Percentiles rank a stretch among this genome's conserved stretches.
phyloP scores from a whole-genome alignment of 345 rosid species.

The Firmiana major region DNA sequence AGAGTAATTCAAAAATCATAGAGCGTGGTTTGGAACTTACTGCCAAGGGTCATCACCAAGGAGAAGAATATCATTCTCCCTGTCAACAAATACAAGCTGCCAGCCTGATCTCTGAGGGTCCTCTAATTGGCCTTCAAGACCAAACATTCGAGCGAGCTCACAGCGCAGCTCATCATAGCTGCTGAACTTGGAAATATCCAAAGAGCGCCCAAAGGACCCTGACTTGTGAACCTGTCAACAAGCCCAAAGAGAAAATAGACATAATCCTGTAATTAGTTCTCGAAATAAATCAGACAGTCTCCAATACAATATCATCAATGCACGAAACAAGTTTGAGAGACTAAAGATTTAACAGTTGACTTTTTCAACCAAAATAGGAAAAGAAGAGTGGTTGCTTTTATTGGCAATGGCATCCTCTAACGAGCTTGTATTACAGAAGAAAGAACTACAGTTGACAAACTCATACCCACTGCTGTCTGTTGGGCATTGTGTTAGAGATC shows the following conservation, averaged over 20 bases:
- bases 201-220: constrained; percentile 86
- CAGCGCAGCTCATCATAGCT: constrained; percentile 90
- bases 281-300: neutral
- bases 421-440: neutral
- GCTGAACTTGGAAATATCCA: constrained; percentile 86
- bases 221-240: constrained; percentile 75
- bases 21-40: constrained; percentile 41
- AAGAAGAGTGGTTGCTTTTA: neutral
- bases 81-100: constrained; percentile 99
- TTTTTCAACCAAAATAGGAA: neutral
- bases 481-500: neutral
- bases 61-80: constrained; percentile 99
- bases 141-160: constrained; percentile 91
- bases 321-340: neutral
- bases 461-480: neutral
- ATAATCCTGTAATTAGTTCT: too few species aligned
- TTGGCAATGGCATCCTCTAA: neutral
- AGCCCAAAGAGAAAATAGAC: neutral
- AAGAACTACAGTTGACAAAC: neutral
- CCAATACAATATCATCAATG: neutral
- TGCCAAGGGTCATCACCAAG: constrained; percentile 99
- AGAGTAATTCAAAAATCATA: neutral
- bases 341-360: neutral
- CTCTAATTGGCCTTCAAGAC: constrained; percentile 98
- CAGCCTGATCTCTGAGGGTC: constrained; percentile 99